These are phyloP conservation scores for Emiliania huxleyi DNA, from an alignment of 78 protist genomes.

Conservation along the genomic window DNA sequence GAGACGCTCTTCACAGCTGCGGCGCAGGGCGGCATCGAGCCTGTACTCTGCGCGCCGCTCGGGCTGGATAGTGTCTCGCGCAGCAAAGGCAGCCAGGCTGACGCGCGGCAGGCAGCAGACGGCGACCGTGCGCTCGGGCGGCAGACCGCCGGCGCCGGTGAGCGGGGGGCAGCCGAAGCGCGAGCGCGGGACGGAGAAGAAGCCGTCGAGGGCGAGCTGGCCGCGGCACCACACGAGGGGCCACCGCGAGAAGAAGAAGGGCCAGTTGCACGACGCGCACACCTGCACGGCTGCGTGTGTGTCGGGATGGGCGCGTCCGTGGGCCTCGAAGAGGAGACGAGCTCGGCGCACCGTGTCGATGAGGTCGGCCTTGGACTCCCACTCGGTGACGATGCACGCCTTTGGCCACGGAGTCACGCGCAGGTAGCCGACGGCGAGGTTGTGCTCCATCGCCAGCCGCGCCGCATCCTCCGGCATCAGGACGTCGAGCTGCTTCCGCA, in stretches of 20 bases:
- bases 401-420: not conserved
- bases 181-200: not conserved
- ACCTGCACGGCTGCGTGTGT: too few species aligned
- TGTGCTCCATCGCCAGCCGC: too few species aligned
- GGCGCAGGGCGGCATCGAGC: too few species aligned
- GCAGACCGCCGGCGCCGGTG: too few species aligned
- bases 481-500: not conserved
- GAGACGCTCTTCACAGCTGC: too few species aligned
- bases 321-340: too few species aligned
- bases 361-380: not conserved
- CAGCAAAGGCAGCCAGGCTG: not conserved
- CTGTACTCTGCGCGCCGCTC: not conserved
- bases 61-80: not conserved
- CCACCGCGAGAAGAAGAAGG: slow-evolving; percentile 12
- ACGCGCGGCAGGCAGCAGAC: not conserved
- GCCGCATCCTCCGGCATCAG: not conserved
- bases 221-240: not conserved
- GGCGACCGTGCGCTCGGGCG: not conserved
- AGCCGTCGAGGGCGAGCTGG: not conserved
- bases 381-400: not conserved
- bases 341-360: not conserved
- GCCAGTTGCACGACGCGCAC: slow-evolving; percentile 27
- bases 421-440: not conserved
- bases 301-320: too few species aligned
- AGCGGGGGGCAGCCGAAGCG: not conserved